Percentiles rank a stretch among this genome's conserved stretches.
phyloP scores from a whole-genome alignment of 2,329 filamentous ascomycete genomes.

The Chaetomiaceae sp. region DNA sequence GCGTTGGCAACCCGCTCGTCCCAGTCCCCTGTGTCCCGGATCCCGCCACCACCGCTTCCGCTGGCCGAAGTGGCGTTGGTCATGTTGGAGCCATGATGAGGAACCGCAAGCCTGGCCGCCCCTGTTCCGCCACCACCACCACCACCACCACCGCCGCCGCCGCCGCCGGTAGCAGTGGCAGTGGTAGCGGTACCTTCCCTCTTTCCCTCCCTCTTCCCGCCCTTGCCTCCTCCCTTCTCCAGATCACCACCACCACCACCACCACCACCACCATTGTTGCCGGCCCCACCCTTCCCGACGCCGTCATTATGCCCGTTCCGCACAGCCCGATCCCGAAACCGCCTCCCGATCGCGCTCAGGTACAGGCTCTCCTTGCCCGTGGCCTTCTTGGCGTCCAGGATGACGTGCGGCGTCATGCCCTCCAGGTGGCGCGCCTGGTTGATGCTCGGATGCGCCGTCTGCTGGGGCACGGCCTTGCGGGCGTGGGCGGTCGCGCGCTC shows the following conservation, averaged over 20 bases:
- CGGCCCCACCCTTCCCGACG: neutral
- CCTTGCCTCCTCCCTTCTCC: neutral
- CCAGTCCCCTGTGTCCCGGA: slow-evolving; percentile 23
- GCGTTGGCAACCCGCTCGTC: slow-evolving; percentile 57
- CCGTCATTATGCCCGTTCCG: too few species aligned
- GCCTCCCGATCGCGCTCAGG: slow-evolving; percentile 54
- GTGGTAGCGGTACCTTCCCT: too few species aligned
- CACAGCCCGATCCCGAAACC: slow-evolving; percentile 36
- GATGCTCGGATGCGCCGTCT: slow-evolving; percentile 51
- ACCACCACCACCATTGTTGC: neutral
- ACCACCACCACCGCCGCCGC: too few species aligned
- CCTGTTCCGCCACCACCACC: neutral
- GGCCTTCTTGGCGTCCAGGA: slow-evolving; percentile 73
- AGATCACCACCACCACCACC: neutral
- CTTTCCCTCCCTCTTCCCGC: neutral
- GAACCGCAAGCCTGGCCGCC: neutral
- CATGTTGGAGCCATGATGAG: neutral
- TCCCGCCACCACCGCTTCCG: neutral
- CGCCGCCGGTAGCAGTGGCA: too few species aligned
- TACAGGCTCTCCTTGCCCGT: slow-evolving; percentile 74
- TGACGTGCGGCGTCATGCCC: slow-evolving; percentile 59
- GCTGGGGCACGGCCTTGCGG: slow-evolving; percentile 44
- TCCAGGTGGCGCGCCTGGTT: slow-evolving; percentile 56
- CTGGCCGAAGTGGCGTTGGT: neutral
- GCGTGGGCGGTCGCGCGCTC: slow-evolving; percentile 54